Evolutionary conservation across 345 rosid genomes (phyloP).

Genomic region (Hirschfeldia incana): DNA sequence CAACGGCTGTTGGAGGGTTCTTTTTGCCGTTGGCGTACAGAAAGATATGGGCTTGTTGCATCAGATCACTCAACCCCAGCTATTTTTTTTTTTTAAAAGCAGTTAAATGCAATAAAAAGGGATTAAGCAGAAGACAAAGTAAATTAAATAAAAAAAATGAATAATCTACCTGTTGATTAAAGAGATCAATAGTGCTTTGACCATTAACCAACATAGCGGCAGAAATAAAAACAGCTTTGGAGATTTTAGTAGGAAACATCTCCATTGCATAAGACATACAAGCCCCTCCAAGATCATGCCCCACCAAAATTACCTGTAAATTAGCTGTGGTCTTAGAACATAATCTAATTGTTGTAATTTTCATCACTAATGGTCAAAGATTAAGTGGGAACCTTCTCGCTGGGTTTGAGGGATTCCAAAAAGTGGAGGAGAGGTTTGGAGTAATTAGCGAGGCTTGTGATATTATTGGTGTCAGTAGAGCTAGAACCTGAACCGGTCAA

Average conservation of each 20-base stretch:
- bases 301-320: constrained; percentile 76
- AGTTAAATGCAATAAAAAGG: too few species aligned
- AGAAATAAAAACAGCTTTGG: constrained; percentile 80
- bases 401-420: constrained; percentile 67
- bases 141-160: too few species aligned
- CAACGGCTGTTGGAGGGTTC: constrained; percentile 86
- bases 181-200: constrained; percentile 77
- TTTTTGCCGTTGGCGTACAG: constrained; percentile 82
- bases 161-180: constrained; percentile 79
- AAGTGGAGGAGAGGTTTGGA: constrained; percentile 78
- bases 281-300: constrained; percentile 97
- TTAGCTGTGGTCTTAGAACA: background rate
- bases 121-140: too few species aligned
- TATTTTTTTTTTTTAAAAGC: too few species aligned
- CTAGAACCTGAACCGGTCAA: constrained; percentile 62
- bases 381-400: constrained; percentile 65
- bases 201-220: constrained; percentile 87
- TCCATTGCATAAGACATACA: constrained; percentile 91
- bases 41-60: constrained; percentile 73
- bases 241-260: constrained; percentile 66
- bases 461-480: constrained; percentile 53
- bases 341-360: background rate
- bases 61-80: constrained; percentile 68
- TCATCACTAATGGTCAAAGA: background rate
- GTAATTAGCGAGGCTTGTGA: constrained; percentile 79